phyloP scores from a whole-genome alignment of 1,284 basidiomycete species.

The Mycena sp. region DNA sequence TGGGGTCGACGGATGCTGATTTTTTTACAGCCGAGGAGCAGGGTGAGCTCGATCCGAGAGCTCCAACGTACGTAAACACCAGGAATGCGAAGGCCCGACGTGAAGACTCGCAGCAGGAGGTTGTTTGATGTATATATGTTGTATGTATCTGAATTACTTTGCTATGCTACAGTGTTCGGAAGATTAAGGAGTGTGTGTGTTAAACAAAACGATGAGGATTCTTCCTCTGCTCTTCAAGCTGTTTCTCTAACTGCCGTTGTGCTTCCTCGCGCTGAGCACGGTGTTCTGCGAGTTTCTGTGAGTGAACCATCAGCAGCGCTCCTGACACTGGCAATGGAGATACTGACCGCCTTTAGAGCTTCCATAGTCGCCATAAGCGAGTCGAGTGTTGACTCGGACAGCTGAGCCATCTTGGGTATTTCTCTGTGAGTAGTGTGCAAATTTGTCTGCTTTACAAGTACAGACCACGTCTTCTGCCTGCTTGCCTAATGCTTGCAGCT shows the following conservation, averaged over 20 bases:
- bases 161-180: not conserved
- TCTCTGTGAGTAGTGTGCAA: not conserved
- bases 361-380: conserved; percentile 64
- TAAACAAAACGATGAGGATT: conserved; percentile 44
- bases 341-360: conserved; percentile 65
- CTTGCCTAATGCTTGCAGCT: conserved; percentile 54
- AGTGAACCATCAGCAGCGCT: no score
- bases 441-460: conserved; percentile 12
- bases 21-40: conserved; percentile 73
- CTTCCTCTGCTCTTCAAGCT: conserved; percentile 47
- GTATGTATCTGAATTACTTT: not conserved
- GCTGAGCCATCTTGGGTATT: conserved; percentile 60
- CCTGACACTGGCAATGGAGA: no score
- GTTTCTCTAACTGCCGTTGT: conserved; percentile 50
- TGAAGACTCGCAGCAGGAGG: conserved; percentile 31
- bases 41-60: conserved; percentile 68
- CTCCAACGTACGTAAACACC: conserved; percentile 67
- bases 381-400: conserved; percentile 77
- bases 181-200: conserved; percentile 23
- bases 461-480: conserved; percentile 67
- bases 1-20: conserved; percentile 4
- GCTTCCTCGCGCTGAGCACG: conserved; percentile 62
- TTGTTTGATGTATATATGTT: conserved; percentile 11
- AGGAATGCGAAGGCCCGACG: conserved; percentile 1
- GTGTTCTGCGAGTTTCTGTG: conserved; percentile 69